Percentiles rank a stretch among this genome's conserved stretches.
phyloP scores from a whole-genome alignment of 2,329 filamentous ascomycete species.

The Verticillium dahliae region DNA sequence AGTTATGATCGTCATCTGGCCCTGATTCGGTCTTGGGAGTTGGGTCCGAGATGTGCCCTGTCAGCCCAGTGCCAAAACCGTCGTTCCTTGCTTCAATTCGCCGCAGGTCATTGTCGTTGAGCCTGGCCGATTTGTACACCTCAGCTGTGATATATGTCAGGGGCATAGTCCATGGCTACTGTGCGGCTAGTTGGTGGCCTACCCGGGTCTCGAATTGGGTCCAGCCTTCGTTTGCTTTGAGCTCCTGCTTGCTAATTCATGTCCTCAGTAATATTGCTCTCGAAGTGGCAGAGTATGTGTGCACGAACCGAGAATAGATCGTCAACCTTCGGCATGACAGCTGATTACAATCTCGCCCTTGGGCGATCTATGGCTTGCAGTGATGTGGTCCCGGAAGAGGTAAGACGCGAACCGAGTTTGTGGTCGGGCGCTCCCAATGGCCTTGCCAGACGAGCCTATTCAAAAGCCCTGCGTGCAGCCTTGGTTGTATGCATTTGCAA shows the following conservation, averaged over 20 bases:
- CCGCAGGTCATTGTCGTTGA: slow-evolving; percentile 33
- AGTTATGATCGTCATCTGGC: slow-evolving; percentile 40
- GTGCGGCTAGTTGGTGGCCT: slow-evolving; percentile 18
- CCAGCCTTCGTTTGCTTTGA: slow-evolving; percentile 57
- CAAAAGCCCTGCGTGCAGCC: no score
- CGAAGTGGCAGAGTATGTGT: neutral
- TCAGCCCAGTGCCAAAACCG: slow-evolving; percentile 26
- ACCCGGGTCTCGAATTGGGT: slow-evolving; percentile 58
- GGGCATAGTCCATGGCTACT: neutral
- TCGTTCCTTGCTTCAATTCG: slow-evolving; percentile 37
- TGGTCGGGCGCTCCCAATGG: no score
- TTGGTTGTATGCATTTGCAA: no score
- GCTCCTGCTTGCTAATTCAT: slow-evolving; percentile 32
- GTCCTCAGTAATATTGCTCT: slow-evolving; percentile 9
- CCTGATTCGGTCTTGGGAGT: slow-evolving; percentile 41
- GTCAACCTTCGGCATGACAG: slow-evolving; percentile 49
- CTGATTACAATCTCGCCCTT: neutral
- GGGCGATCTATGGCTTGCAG: no score
- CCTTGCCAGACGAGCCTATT: no score
- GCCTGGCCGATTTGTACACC: slow-evolving; percentile 57
- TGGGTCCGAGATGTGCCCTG: slow-evolving; percentile 42
- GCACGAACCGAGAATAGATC: slow-evolving; percentile 49
- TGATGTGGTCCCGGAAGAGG: no score
- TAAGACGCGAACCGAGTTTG: no score
- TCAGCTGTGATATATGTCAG: slow-evolving; percentile 35